Evolutionary conservation across 148 eudicot genomes (phyloP).

Genomic region (Rheum nobile): DNA sequence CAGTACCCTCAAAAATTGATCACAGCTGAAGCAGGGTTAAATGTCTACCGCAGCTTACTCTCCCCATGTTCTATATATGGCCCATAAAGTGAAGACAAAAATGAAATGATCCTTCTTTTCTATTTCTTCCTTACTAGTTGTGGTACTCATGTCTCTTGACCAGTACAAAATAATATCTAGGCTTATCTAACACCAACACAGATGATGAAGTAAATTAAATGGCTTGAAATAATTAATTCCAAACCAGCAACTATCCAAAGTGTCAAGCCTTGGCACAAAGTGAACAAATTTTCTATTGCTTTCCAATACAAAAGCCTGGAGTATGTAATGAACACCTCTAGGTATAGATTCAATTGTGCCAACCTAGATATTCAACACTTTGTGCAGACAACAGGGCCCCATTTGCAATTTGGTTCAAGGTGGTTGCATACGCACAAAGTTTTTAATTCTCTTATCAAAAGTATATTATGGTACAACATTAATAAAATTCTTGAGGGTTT

Average conservation of each 20-base stretch:
- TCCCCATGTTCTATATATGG: conserved; percentile 3
- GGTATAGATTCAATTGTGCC: background rate
- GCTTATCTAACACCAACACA: background rate
- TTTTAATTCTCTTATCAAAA: background rate
- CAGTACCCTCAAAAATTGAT: background rate
- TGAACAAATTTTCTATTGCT: background rate
- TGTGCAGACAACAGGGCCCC: conserved; percentile 6
- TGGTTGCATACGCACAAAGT: background rate
- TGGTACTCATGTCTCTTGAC: background rate
- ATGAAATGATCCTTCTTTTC: background rate
- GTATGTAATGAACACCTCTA: background rate
- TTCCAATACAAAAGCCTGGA: background rate
- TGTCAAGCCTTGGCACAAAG: background rate
- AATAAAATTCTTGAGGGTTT: background rate
- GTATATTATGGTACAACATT: background rate
- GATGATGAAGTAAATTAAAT: no score
- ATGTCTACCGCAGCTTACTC: background rate
- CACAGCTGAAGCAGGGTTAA: background rate
- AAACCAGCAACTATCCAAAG: background rate
- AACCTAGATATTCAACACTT: conserved; percentile 3
- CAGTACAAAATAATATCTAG: conserved; percentile 1
- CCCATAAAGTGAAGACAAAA: background rate
- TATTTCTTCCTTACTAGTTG: background rate
- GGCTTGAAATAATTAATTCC: background rate
- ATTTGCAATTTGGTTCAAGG: conserved; percentile 6